Base-by-base conservation (phyloP, 176 grass and related monocot species). In the Saccharum officinarum region DNA sequence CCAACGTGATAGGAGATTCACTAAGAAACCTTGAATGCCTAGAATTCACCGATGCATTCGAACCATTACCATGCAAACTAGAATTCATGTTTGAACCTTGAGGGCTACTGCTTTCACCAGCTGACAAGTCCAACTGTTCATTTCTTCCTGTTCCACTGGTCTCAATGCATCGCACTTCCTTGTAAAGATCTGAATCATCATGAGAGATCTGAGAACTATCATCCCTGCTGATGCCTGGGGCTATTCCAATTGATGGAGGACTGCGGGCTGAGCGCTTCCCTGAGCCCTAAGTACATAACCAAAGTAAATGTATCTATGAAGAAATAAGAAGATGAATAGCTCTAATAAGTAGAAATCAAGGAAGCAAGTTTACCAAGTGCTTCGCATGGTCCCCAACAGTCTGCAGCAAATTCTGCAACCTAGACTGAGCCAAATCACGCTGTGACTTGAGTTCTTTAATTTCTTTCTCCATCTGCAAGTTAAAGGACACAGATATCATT, bases 101-200 rank as follows among this genome's bases (percentile, higher is more conserved):
- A 31, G 44, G 71, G 7, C 71, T 74, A 66, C 84, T 92, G 74
- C 74, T 90, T 87, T 80, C 89, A 79, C 90, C 87, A 83, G 79
- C 81, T 72, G 81, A 86, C 28, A 80, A 47, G 71, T 84, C 55
- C 61, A 80, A 89, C 30, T 34, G 61, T 82, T 70, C 83, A 83
- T 61, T 86, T 88, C 46, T 73, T 50, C 76, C 66, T 47, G 76
- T 85, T 71, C 61, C 83, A 80, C 62, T 83, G 26, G 79, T 85
- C 67, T 94, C 97, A 65, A 99, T 89, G 70, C 97, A 99, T 30
- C 80, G 83, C 60, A 99, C 92, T 89, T 95, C 96, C 92, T 98
- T 93, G 82, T 90, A 98, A 85, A 87, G 28, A 69, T 98, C 91
- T 26, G 83, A 90, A 68, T 90, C 91, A 76, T 95, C 89, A 60